These are phyloP conservation scores for Boletellus deceptivus DNA, from an alignment of 1,284 basidiomycete species.

Conservation along the genomic window DNA sequence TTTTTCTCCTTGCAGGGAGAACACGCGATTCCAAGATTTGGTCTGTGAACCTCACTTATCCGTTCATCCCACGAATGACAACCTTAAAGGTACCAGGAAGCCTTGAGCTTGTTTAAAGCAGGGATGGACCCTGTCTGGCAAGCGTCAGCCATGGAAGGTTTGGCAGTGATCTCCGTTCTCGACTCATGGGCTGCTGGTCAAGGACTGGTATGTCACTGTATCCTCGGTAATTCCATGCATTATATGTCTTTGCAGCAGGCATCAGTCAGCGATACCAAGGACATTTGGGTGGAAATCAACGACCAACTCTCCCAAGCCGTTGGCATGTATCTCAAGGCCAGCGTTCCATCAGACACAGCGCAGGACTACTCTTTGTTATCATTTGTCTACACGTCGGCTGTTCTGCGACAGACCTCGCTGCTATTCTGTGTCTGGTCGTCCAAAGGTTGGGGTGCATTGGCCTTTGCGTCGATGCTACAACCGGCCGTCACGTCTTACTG, in stretches of 20 bases:
- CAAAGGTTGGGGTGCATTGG: conserved; percentile 83
- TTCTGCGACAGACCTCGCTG: conserved; percentile 67
- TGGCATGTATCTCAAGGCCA: conserved; percentile 58
- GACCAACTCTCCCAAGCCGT: conserved; percentile 70
- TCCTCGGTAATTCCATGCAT: conserved; percentile 13
- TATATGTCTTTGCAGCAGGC: conserved; percentile 42
- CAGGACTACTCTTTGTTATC: conserved; percentile 59
- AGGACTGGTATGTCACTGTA: conserved; percentile 53
- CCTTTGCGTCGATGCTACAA: conserved; percentile 74
- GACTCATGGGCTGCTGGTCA: conserved; percentile 80
- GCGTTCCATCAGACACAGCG: conserved; percentile 52
- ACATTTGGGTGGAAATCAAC: conserved; percentile 66
- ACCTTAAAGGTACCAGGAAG: conserved; percentile 75
- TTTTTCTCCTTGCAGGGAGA: conserved; percentile 82
- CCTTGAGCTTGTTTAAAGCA: conserved; percentile 67
- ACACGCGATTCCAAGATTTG: conserved; percentile 77
- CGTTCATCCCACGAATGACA: conserved; percentile 24
- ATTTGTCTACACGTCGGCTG: conserved; percentile 62
- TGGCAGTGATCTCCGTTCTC: conserved; percentile 74
- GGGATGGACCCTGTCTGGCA: conserved; percentile 84
- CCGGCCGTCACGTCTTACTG: conserved; percentile 55
- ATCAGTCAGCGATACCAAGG: conserved; percentile 47
- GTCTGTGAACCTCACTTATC: conserved; percentile 41
- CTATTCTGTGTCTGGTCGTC: conserved; percentile 80
- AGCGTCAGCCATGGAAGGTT: conserved; percentile 80